These are phyloP conservation scores for Stephanocyclus meneghinianus DNA, from an alignment of 352 stramenopile species.

Conservation along the genomic window DNA sequence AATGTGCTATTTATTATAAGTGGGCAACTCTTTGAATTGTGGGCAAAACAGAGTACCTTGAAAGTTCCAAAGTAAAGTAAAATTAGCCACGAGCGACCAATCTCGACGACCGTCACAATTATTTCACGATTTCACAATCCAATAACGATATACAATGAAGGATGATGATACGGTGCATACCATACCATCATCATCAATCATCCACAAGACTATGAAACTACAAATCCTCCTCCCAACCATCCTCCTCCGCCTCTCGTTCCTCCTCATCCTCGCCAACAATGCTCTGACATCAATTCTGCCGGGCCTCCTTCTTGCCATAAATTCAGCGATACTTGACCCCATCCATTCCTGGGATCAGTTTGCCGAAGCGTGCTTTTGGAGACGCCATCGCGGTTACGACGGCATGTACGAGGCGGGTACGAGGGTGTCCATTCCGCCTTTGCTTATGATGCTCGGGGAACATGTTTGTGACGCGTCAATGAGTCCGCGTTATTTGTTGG, in stretches of 20 bases:
- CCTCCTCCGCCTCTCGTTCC: not conserved
- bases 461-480: not conserved
- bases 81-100: too few relatives aligned
- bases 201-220: not conserved
- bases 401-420: constrained; percentile 38
- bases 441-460: constrained; percentile 40
- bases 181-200: not conserved
- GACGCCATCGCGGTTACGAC: constrained; percentile 5
- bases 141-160: too few relatives aligned
- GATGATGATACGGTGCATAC: not conserved
- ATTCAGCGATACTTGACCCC: constrained; percentile 38
- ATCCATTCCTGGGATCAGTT: constrained; percentile 45
- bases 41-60: too few relatives aligned
- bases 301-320: constrained; percentile 20
- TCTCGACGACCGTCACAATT: too few relatives aligned
- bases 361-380: constrained; percentile 38
- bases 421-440: constrained; percentile 24
- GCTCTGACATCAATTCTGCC: not conserved
- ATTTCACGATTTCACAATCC: too few relatives aligned
- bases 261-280: not conserved
- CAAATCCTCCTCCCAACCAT: not conserved
- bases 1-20: too few relatives aligned
- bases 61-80: too few relatives aligned
- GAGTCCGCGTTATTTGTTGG: not conserved
- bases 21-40: too few relatives aligned